Evolutionary conservation across 371 early-diverging fungal genomes (phyloP), one percentile per base, ranked within the genome.

Genomic region (Saksenaea oblongispora): DNA sequence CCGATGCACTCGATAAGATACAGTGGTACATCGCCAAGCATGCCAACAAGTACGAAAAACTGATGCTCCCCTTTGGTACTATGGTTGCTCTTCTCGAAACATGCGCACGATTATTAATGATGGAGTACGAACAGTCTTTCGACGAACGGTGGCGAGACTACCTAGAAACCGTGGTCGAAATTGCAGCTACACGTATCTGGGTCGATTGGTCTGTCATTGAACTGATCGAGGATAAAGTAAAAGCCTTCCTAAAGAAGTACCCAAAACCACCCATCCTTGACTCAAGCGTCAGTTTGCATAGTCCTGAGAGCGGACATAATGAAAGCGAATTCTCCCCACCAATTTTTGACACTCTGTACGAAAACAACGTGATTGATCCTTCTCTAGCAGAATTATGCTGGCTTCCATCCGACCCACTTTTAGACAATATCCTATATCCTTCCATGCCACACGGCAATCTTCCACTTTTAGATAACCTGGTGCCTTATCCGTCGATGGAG

Each of bases 91-190:
- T 24, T 10, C 56, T 66, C 15, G 66, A 66, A 27, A 66, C 66
- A 15, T 57, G 66, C 41, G 57, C 61, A 10, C 37, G 47, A 31
- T 44, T 66, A 22, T 24, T 66, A 44, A 61, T 66, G 51, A 55
- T 66, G 17, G 61, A 66, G n/a, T 61, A 66, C 14, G 54, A 55
- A n/a, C 61, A 57, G 27, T 54, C 64, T 13, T 64, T 58, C 53
- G 53, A 64, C 31, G 35, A 53, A 14, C 53, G 54, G 18, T 28
- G 37, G 11, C 58, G 59, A 37, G 9, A 58, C 11, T 34, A 59
- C 41, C 35, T 64, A 1, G 44, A 59, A 34, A 18, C 36, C 0
- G 13, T 58, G 2, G 41, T 53, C 7, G 47, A 24, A 17, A 11
- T 64, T 13, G 54, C 54, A 10, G 31, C 37, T 4, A 31, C 47